phyloP scores from a whole-genome alignment of 2,329 filamentous ascomycete genomes.

The Coniosporium tulheliwenetii region DNA sequence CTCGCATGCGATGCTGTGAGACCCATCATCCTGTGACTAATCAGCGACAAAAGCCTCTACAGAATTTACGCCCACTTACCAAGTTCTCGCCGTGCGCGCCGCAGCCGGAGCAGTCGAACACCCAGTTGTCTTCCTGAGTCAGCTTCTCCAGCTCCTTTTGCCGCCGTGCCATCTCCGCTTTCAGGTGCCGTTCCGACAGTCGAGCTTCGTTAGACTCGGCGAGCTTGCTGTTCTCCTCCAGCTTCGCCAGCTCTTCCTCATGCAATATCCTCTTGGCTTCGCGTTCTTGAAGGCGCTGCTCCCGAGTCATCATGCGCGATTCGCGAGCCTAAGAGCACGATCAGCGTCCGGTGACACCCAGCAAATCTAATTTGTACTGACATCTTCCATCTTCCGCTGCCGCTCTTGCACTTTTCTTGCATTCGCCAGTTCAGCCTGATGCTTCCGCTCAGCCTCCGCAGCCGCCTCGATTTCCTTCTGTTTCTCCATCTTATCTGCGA shows the following conservation, averaged over 20 bases:
- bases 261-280: slow-evolving; percentile 70
- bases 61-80: slow-evolving; percentile 19
- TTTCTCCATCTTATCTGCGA: slow-evolving; percentile 68
- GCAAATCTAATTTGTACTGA: slow-evolving; percentile 11
- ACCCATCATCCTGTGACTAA: slow-evolving; percentile 57
- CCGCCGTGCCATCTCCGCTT: slow-evolving; percentile 66
- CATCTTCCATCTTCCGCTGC: slow-evolving; percentile 50
- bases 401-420: slow-evolving; percentile 43
- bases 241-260: slow-evolving; percentile 64
- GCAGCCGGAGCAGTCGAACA: slow-evolving; percentile 83
- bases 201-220: slow-evolving; percentile 40
- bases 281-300: slow-evolving; percentile 72
- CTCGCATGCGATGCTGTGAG: slow-evolving; percentile 88
- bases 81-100: slow-evolving; percentile 75
- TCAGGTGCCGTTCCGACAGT: slow-evolving; percentile 64
- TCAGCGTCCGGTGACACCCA: slow-evolving; percentile 1
- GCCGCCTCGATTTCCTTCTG: slow-evolving; percentile 58
- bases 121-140: slow-evolving; percentile 65
- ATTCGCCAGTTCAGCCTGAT: slow-evolving; percentile 46
- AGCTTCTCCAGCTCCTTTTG: slow-evolving; percentile 62
- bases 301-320: slow-evolving; percentile 65
- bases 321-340: slow-evolving; percentile 47
- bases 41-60: slow-evolving; percentile 7
- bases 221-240: slow-evolving; percentile 41
- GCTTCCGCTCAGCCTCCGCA: slow-evolving; percentile 54